phyloP scores from a whole-genome alignment of 805 yeast species.

The Torulaspora microellipsoides region DNA sequence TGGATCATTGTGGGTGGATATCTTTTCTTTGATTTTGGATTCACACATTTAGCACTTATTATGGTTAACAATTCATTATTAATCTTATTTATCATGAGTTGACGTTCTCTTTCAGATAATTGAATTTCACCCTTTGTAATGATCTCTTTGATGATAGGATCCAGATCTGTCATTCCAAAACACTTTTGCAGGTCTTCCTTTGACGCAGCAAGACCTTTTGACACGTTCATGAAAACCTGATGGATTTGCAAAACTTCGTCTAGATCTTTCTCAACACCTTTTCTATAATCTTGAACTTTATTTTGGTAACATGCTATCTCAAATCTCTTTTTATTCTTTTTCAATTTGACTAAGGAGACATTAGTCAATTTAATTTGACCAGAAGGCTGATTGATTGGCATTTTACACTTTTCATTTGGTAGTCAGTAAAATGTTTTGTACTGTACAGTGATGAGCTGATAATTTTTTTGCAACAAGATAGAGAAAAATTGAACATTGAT shows the following conservation, averaged over 20 bases:
- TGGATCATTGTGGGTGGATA: conserved; percentile 94
- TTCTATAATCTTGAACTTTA: conserved; percentile 91
- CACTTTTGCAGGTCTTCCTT: conserved; percentile 71
- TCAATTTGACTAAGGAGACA: conserved; percentile 87
- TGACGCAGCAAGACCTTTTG: conserved; percentile 91
- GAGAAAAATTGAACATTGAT: background rate
- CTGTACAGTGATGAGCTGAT: no score
- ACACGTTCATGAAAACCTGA: conserved; percentile 88
- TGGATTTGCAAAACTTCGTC: conserved; percentile 96
- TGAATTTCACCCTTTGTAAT: conserved; percentile 90
- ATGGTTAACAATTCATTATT: conserved; percentile 79
- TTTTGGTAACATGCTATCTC: conserved; percentile 97
- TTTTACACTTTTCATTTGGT: conserved; percentile 11
- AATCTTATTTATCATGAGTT: conserved; percentile 63
- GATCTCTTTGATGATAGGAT: conserved; percentile 74
- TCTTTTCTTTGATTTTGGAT: conserved; percentile 82
- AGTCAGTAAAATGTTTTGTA: no score
- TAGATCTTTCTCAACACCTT: conserved; percentile 67
- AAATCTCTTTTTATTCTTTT: conserved; percentile 84
- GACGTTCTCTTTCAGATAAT: conserved; percentile 88
- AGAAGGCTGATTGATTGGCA: conserved; percentile 79
- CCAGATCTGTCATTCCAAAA: conserved; percentile 72
- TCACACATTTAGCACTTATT: conserved; percentile 84
- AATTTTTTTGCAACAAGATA: background rate
- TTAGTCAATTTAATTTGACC: conserved; percentile 88